Conservation (phyloP, 1,139 yeast genomes). For the Arxiozyma bovina region DNA sequence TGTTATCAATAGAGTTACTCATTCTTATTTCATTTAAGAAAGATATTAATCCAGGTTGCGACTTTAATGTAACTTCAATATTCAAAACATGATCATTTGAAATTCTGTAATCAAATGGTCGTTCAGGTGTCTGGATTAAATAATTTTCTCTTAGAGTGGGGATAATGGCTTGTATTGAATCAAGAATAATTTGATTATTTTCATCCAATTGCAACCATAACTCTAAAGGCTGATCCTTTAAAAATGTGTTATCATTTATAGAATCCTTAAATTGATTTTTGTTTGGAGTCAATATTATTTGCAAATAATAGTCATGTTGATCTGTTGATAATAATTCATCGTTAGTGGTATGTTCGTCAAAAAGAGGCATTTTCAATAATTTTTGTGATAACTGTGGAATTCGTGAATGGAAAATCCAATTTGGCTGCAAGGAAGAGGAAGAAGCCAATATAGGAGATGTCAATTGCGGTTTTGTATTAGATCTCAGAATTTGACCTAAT, state of each 20-base stretch:
- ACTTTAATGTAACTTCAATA: constrained; percentile 33
- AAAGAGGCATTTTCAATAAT: constrained; percentile 30
- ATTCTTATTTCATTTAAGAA: background rate
- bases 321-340: constrained; percentile 19
- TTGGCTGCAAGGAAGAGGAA: constrained; percentile 9
- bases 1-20: background rate
- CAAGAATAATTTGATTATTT: constrained; percentile 35
- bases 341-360: constrained; percentile 11
- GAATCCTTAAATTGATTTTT: background rate
- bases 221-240: constrained; percentile 42
- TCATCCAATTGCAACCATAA: constrained; percentile 46
- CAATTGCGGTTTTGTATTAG: constrained; percentile 39
- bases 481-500: constrained; percentile 22
- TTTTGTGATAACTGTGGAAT: constrained; percentile 36
- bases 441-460: constrained; percentile 31
- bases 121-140: constrained; percentile 22
- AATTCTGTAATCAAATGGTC: constrained; percentile 22
- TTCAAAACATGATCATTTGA: constrained; percentile 11
- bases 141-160: constrained; percentile 16
- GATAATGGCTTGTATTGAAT: constrained; percentile 28
- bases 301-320: constrained; percentile 31
- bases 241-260: constrained; percentile 16
- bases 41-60: constrained; percentile 19
- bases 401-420: constrained; percentile 35
- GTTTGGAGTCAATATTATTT: constrained; percentile 41